Conservation (phyloP, 108 stramenopile genomes). For the Seminavis robusta region DNA sequence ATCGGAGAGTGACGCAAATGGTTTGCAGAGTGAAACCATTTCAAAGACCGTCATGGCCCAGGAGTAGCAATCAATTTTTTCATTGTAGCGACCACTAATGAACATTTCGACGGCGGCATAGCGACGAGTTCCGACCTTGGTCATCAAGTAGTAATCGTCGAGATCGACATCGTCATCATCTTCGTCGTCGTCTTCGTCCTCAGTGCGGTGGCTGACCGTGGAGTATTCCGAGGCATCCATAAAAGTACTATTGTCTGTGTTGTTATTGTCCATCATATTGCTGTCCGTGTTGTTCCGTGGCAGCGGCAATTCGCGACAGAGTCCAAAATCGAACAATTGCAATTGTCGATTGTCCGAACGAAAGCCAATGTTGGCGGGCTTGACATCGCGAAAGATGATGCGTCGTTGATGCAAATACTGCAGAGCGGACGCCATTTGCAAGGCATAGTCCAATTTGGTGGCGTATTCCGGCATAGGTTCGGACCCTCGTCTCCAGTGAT, state of each 20-base stretch:
- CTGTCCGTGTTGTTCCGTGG: too few species aligned
- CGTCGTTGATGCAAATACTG: constrained; percentile 37
- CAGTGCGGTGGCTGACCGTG: too few species aligned
- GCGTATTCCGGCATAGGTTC: background rate
- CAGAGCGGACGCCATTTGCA: constrained; percentile 40
- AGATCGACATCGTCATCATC: too few species aligned
- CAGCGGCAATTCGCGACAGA: constrained; percentile 53
- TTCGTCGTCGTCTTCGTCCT: background rate
- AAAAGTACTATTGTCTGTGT: too few species aligned
- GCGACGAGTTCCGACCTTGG: constrained; percentile 37
- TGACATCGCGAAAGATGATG: constrained; percentile 53
- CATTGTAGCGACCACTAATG: too few species aligned
- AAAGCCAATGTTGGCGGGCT: constrained; percentile 70
- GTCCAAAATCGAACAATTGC: constrained; percentile 52
- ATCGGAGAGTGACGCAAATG: too few species aligned
- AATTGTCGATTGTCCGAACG: constrained; percentile 19
- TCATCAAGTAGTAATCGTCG: constrained; percentile 42
- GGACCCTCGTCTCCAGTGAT: constrained; percentile 9
- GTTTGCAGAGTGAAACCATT: too few species aligned
- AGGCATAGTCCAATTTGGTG: constrained; percentile 3
- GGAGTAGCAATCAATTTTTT: too few species aligned
- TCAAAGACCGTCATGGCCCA: too few species aligned
- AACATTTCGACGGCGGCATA: constrained; percentile 63
- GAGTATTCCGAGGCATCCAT: too few species aligned
- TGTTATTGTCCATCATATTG: too few species aligned